Evolutionary conservation across 1,284 basidiomycete species (phyloP).

Genomic region (Acaromyces ingoldii): DNA sequence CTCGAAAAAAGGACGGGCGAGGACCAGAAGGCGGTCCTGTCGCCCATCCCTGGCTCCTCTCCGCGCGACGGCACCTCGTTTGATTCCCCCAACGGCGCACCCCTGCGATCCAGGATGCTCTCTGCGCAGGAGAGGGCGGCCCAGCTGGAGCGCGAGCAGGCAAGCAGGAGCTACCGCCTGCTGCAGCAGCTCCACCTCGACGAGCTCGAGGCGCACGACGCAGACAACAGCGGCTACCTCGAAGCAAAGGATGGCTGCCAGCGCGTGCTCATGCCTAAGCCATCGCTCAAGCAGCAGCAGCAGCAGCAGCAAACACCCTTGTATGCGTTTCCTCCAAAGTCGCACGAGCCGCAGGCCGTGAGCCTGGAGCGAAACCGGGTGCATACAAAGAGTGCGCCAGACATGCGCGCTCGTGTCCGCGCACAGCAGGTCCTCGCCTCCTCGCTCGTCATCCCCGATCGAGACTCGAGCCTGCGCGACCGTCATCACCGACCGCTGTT

Average conservation of each 20-base stretch:
- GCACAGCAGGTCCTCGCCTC: constrained; percentile 1
- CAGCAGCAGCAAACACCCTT: too few species aligned
- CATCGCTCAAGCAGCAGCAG: constrained; percentile 1
- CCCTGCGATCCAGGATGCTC: too few species aligned
- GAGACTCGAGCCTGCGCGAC: not conserved
- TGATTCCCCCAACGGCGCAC: not conserved
- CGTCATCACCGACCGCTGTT: constrained; percentile 6
- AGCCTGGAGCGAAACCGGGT: not conserved
- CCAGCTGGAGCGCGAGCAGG: not conserved
- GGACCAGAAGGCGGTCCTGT: not conserved
- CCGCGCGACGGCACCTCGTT: not conserved
- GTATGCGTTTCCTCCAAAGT: too few species aligned
- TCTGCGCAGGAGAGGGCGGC: not conserved
- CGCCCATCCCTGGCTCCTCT: constrained; percentile 4
- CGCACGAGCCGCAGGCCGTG: not conserved
- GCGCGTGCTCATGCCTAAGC: constrained; percentile 10
- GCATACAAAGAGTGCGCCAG: not conserved
- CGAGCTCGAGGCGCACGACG: constrained; percentile 6
- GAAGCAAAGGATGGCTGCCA: constrained; percentile 11
- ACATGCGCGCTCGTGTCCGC: not conserved
- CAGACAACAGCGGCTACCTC: constrained; percentile 3
- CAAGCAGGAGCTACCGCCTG: constrained; percentile 3
- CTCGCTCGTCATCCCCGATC: not conserved
- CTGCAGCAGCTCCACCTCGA: constrained; percentile 15
- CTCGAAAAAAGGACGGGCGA: not conserved